A percentile compares a stretch with the other conserved stretches of the same genome.
Evolutionary conservation across 2,329 filamentous ascomycete species (phyloP).

Genomic region (Pseudogymnoascus sp.): DNA sequence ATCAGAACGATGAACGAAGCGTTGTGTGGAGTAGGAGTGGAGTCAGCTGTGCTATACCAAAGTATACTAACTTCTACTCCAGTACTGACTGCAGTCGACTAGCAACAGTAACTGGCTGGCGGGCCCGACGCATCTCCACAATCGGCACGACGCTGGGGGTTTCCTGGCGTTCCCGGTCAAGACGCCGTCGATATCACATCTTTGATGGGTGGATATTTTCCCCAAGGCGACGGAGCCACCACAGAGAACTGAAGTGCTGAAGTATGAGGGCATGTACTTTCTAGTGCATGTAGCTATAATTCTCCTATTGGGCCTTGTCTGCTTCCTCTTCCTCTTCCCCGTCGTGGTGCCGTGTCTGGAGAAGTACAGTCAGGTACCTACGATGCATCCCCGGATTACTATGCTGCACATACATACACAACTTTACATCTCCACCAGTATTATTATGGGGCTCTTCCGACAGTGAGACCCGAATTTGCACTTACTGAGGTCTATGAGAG

Average conservation of each 20-base stretch:
- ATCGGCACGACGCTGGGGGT: background rate
- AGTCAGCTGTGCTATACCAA: background rate
- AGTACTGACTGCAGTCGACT: background rate
- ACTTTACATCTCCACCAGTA: background rate
- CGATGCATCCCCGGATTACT: constrained; percentile 1
- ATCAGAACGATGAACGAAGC: background rate
- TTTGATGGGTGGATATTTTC: background rate
- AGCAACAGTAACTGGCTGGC: background rate
- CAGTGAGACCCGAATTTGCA: background rate
- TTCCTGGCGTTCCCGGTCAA: background rate
- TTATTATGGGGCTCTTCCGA: background rate
- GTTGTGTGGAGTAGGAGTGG: background rate
- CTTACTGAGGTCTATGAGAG: background rate
- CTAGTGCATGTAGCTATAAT: background rate
- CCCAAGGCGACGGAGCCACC: background rate
- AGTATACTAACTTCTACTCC: background rate
- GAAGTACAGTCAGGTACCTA: background rate
- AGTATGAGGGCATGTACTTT: background rate
- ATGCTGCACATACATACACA: background rate
- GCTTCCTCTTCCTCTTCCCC: background rate
- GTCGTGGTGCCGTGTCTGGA: background rate
- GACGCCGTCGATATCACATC: background rate
- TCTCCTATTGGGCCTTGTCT: background rate
- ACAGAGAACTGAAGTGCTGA: background rate
- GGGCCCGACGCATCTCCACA: background rate